Evolutionary conservation across 768 basidiomycete species (phyloP).

Genomic region (Agrocybe praecox): DNA sequence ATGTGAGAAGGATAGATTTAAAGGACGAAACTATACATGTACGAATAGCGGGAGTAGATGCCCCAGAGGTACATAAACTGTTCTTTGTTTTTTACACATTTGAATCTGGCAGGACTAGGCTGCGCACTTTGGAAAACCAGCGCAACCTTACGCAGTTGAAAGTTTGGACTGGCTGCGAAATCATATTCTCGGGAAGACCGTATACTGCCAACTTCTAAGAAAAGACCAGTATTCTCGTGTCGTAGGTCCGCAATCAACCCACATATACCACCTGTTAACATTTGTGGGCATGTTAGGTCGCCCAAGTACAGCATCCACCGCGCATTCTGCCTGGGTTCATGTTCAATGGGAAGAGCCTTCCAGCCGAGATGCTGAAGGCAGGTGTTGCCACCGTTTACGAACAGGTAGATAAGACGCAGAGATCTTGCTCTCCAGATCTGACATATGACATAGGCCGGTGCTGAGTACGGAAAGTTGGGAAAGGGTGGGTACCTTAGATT

Average conservation of each 20-base stretch:
- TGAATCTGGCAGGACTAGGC: slow-evolving; percentile 40
- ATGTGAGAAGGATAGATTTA: slow-evolving; percentile 48
- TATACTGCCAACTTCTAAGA: slow-evolving; percentile 73
- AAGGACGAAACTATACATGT: slow-evolving; percentile 85
- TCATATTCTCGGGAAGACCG: slow-evolving; percentile 53
- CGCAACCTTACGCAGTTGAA: slow-evolving; percentile 76
- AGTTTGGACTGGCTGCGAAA: slow-evolving; percentile 71
- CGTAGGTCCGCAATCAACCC: slow-evolving; percentile 46
- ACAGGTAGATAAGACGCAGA: slow-evolving; percentile 42
- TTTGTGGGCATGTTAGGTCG: slow-evolving; percentile 54
- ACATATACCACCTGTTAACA: background rate
- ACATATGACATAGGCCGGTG: slow-evolving; percentile 47
- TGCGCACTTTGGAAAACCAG: slow-evolving; percentile 83
- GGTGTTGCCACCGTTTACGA: slow-evolving; percentile 81
- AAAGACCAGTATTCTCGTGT: slow-evolving; percentile 86
- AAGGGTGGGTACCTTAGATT: slow-evolving; percentile 63
- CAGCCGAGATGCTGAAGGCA: slow-evolving; percentile 75
- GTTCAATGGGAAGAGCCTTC: slow-evolving; percentile 48
- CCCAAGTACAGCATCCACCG: slow-evolving; percentile 59
- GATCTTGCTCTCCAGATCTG: background rate
- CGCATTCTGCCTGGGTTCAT: slow-evolving; percentile 55
- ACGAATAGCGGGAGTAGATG: slow-evolving; percentile 89
- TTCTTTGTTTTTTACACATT: background rate
- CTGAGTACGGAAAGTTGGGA: slow-evolving; percentile 74
- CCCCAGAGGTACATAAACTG: slow-evolving; percentile 70